Conservation (phyloP, 345 rosid genomes). For the Camelina laxa region DNA sequence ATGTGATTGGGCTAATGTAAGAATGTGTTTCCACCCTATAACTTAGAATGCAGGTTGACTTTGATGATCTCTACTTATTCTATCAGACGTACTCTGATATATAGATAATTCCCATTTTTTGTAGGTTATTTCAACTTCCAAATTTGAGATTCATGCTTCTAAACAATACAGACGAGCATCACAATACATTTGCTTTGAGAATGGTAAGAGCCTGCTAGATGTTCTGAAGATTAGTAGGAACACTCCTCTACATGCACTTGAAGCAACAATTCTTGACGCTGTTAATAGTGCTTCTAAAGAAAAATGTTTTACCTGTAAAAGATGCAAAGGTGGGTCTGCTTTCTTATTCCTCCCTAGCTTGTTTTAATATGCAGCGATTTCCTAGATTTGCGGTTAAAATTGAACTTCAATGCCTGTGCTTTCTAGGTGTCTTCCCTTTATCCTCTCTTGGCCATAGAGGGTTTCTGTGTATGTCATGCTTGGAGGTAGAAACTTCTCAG, state of each 20-base stretch:
- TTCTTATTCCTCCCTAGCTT: conserved; percentile 17
- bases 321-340: conserved; percentile 72
- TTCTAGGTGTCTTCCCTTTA: conserved; percentile 66
- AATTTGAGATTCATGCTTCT: conserved; percentile 97
- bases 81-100: conserved; percentile 29
- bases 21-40: conserved; percentile 45
- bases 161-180: conserved; percentile 90
- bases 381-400: conserved; percentile 14
- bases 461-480: conserved; percentile 75
- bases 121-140: conserved; percentile 93
- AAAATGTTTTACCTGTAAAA: conserved; percentile 73
- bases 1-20: conserved; percentile 85
- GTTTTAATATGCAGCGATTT: conserved; percentile 15
- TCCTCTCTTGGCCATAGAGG: conserved; percentile 73
- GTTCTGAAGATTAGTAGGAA: conserved; percentile 80
- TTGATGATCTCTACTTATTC: conserved; percentile 33
- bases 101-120: conserved; percentile 32
- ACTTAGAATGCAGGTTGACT: conserved; percentile 36
- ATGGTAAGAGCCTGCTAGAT: conserved; percentile 98
- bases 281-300: conserved; percentile 43
- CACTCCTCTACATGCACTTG: conserved; percentile 71
- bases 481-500: conserved; percentile 55
- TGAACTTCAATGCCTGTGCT: conserved; percentile 31
- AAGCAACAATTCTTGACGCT: conserved; percentile 60
- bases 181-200: conserved; percentile 95